Base-by-base conservation (phyloP, 306 rosid species). In the Glycine latifolia region DNA sequence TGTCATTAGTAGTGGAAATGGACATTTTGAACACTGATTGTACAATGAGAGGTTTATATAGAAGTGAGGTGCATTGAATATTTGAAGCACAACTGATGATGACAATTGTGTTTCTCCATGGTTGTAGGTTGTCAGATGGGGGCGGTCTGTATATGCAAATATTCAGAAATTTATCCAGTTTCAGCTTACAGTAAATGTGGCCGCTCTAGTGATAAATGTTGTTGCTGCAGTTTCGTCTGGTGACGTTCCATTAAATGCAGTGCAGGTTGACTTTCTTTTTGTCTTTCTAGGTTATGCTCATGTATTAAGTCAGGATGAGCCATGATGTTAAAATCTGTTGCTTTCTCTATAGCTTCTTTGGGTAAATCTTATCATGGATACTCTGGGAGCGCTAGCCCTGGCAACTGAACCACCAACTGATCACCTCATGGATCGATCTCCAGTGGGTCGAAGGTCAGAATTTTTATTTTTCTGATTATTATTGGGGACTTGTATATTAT, bases 351-450 rank as follows among this genome's bases (percentile, higher is more conserved):
- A 96, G 99, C 99, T 96, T 88, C 91, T 96, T 35, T 96, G 99
- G 99, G 99, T 96, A 67, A 96, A 96, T 85, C 99, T 96, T 82
- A 96, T 96, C 80, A 96, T 96, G 99, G 99, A 96, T 81, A 96
- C 99, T 72, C 92, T 96, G 39, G 99, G 99, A 66, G 99, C 99
- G 39, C 79, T 96, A 13, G 99, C 99, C 33, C 89, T 96, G 86
- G 99, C 99, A 61, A 96, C 99, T 41, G 99, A 96, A 88, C 98
- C 99, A 16, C 99, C 99, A 80, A 96, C 99, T 31, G 82, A 96
- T 89, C 99, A 94, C 85, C 87, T 96, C 70, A 94, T 96, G 99
- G 88, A 91, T 71, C 85, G 93, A 82, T 7, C 85, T 52, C 99
- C 98, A 63, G 99, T 96, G 60, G 99, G 99, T 61, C 91, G 98